These are phyloP conservation scores for Kodamaea laetipori DNA, from an alignment of 805 yeast species.

Conservation along the genomic window DNA sequence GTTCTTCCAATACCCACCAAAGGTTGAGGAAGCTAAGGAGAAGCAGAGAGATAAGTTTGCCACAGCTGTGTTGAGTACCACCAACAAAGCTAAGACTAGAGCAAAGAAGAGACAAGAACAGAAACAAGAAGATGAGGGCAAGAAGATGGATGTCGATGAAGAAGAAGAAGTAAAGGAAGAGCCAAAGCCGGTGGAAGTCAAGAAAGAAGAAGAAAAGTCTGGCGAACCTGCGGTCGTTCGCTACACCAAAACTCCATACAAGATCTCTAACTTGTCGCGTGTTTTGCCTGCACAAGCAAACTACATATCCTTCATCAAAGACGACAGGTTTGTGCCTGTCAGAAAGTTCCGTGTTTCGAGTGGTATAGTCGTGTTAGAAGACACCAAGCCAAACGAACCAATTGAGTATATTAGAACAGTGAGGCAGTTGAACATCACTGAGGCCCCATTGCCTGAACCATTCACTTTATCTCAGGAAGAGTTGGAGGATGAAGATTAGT, in stretches of 20 bases:
- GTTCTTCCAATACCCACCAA: conserved; percentile 86
- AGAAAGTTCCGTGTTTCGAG: conserved; percentile 69
- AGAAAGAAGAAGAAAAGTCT: conserved; percentile 31
- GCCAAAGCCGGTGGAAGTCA: conserved; percentile 14
- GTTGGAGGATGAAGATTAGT: conserved; percentile 38
- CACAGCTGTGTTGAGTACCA: conserved; percentile 92
- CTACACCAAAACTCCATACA: conserved; percentile 65
- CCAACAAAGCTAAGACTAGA: conserved; percentile 91
- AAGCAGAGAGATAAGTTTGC: conserved; percentile 87
- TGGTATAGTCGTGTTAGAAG: conserved; percentile 74
- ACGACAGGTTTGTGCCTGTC: conserved; percentile 73
- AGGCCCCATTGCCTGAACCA: conserved; percentile 74
- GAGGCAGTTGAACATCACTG: conserved; percentile 72
- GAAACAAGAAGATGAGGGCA: conserved; percentile 52
- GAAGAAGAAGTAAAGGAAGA: conserved; percentile 21
- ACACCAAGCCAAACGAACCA: conserved; percentile 61
- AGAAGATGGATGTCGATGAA: conserved; percentile 38
- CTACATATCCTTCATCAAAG: conserved; percentile 75
- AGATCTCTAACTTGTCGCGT: conserved; percentile 77
- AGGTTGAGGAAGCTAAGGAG: conserved; percentile 72
- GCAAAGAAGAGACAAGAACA: conserved; percentile 65
- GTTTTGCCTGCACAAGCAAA: conserved; percentile 88
- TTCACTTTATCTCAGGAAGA: conserved; percentile 63
- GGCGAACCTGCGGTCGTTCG: conserved; percentile 46
- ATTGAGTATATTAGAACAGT: conserved; percentile 76